Conservation (phyloP, 2,329 filamentous ascomycete species). For the Aureobasidium sp. region DNA sequence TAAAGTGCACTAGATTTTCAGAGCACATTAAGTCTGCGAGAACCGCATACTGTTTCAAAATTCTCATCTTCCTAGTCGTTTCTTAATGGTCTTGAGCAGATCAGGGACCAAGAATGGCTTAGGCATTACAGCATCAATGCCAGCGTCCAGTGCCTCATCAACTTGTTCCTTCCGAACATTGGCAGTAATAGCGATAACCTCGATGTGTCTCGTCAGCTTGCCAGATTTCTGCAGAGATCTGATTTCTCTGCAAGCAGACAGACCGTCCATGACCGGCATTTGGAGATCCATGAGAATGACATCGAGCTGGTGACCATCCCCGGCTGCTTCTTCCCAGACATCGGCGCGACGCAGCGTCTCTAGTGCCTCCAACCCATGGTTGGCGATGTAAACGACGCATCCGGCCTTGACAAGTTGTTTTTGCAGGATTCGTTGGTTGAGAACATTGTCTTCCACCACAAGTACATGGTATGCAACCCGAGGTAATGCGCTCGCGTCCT, state of each 20-base stretch:
- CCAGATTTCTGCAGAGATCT: slow-evolving; percentile 21
- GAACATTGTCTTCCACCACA: slow-evolving; percentile 22
- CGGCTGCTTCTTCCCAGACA: not conserved
- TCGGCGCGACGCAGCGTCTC: slow-evolving; percentile 20
- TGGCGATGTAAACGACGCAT: slow-evolving; percentile 23
- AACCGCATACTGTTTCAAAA: too few relatives aligned
- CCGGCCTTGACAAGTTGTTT: slow-evolving; percentile 24
- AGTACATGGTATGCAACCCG: slow-evolving; percentile 29
- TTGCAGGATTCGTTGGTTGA: slow-evolving; percentile 26
- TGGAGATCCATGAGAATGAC: slow-evolving; percentile 74
- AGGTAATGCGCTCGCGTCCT: not conserved
- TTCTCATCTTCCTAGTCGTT: slow-evolving; percentile 6
- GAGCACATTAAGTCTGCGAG: too few relatives aligned
- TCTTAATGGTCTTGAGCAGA: slow-evolving; percentile 18
- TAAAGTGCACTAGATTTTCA: too few relatives aligned
- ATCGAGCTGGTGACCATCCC: slow-evolving; percentile 1
- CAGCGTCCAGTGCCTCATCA: slow-evolving; percentile 15
- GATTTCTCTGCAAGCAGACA: slow-evolving; percentile 24
- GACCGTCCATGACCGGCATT: slow-evolving; percentile 42
- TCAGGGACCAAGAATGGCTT: slow-evolving; percentile 32
- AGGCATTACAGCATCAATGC: slow-evolving; percentile 26
- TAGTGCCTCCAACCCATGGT: slow-evolving; percentile 26
- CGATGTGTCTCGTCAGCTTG: slow-evolving; percentile 19
- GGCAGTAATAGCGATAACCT: slow-evolving; percentile 27
- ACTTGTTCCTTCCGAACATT: slow-evolving; percentile 25